Base-by-base conservation (phyloP, 768 basidiomycete species). In the Chlorophyllum brunneum region DNA sequence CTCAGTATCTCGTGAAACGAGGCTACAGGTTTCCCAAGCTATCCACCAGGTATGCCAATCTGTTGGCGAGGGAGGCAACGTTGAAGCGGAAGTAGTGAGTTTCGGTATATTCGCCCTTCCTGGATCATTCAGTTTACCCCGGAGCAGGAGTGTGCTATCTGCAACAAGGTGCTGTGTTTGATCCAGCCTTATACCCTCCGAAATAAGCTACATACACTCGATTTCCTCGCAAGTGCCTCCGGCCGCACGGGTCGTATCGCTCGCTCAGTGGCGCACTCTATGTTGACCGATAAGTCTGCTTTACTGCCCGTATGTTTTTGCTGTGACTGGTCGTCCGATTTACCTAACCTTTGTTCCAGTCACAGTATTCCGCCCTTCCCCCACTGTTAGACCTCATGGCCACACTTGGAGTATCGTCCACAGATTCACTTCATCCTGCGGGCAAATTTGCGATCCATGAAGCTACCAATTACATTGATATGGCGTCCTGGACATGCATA, bases 401-500 rank as follows among this genome's bases (percentile, higher is more conserved):
- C 2, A 57, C 87, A 7, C 63, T 81, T 18, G 61, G 71, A 5
- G 62, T 79, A n/a, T 68, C 92, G 48, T 71, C 77, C 2, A 71
- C 56, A 6, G 55, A 74, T 16, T 65, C 72, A 2, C 59, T 56
- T 16, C 43, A 49, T 27, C 72, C 52, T 63, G 69, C 45, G 30
- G 76, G 73, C 22, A 66, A 79, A 39, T 84, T 90, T 55, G 75
- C 81, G 20, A 60, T 85, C 33, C 56, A 77, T 22, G 73, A 77
- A 10, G 72, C 77, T 16, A 82, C 77, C 2, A 80, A 88, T 64
- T 90, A 83, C 52, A 76, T 81, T 29, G 76, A 79, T 31, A 70
- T 92, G 61, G 67, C 73, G 4, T 75, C 76, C 61, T 70, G 81
- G 55, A 68, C 83, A 11, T 67, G 71, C 16, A 75, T 90, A 27